These are phyloP conservation scores for Penicillium antarcticum DNA, from an alignment of 495 filamentous ascomycete species.

Conservation along the genomic window DNA sequence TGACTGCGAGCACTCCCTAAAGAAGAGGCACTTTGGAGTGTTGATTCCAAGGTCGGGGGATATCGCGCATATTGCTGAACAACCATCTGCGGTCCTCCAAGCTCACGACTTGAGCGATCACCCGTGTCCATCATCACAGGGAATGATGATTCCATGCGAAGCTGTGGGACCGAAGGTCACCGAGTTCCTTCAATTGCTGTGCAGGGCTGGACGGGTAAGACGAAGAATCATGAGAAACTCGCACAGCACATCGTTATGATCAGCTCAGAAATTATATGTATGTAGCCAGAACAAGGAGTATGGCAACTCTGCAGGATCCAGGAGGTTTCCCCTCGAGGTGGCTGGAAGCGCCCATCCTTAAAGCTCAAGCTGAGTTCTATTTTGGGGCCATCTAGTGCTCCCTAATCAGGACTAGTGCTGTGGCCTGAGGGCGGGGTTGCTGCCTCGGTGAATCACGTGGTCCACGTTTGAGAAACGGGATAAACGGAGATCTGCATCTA, in stretches of 20 bases:
- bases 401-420: slow-evolving; percentile 9
- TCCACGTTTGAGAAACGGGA: too few relatives aligned
- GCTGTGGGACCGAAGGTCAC: neutral
- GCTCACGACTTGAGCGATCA: slow-evolving; percentile 29
- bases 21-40: slow-evolving; percentile 43
- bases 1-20: slow-evolving; percentile 41
- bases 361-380: slow-evolving; percentile 24
- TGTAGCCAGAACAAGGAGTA: neutral
- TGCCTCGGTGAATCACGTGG: slow-evolving; percentile 14
- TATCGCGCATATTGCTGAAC: slow-evolving; percentile 46
- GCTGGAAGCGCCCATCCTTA: slow-evolving; percentile 26
- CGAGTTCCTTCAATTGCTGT: slow-evolving; percentile 1
- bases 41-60: slow-evolving; percentile 36
- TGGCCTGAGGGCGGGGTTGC: slow-evolving; percentile 31
- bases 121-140: slow-evolving; percentile 29
- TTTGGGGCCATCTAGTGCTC: slow-evolving; percentile 18
- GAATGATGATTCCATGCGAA: slow-evolving; percentile 33
- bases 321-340: slow-evolving; percentile 25
- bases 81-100: slow-evolving; percentile 32
- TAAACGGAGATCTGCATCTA: too few relatives aligned
- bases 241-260: slow-evolving; percentile 10
- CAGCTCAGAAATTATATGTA: neutral
- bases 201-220: slow-evolving; percentile 1
- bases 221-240: slow-evolving; percentile 6
- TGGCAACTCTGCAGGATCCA: slow-evolving; percentile 1